Evolutionary conservation across 805 yeast genomes (phyloP), one percentile per base, ranked within the genome.

Genomic region (Wickerhamiella azyma): DNA sequence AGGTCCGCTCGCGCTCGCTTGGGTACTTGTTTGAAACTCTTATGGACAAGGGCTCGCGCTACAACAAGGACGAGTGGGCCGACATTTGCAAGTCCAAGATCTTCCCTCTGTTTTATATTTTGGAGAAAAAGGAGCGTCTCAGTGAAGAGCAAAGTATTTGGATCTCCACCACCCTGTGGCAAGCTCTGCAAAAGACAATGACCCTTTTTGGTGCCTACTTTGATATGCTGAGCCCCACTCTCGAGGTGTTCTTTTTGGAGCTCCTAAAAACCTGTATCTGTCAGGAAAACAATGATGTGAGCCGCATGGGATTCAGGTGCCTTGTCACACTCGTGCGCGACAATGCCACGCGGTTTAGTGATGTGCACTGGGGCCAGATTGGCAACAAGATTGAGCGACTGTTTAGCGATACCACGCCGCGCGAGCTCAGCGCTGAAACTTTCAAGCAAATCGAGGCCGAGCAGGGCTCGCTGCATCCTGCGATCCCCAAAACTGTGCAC

Each of bases 201-300:
- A 79, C 83, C 0, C 67, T 92, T 47, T 83, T 89, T 58, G 75
- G 86, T 0, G 82, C 79, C 52, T 89, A 83, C 63, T 92, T 88
- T 60, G 83, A 75, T 37, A 72, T 79, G 2, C 73, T 92, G 57
- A 79, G 79, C 54, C 70, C 75, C 37, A 76, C 83, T 74, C 68
- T 89, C 43, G 83, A 77, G 50, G 92, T 85, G 1, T 85, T 82
- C 59, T 85, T 82, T 60, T 69, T 94, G 62, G 77, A 76, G 16
- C 69, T 94, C 43, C 64, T 92, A 47, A 77, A 79, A 1, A 79
- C 89, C 5, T 92, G 98, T 64, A 85, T 92, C 43, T 85, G 95
- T 55, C 98, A 92, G 62, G 96, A 88, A 55, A 89, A 92, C 60
- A 98, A 92, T 57, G 88, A 97, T 0, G 86, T 94, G 55, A 94